Evolutionary conservation across 2,329 filamentous ascomycete genomes (phyloP), one percentile per base, ranked within the genome.

Genomic region (Parastagonospora nodorum): DNA sequence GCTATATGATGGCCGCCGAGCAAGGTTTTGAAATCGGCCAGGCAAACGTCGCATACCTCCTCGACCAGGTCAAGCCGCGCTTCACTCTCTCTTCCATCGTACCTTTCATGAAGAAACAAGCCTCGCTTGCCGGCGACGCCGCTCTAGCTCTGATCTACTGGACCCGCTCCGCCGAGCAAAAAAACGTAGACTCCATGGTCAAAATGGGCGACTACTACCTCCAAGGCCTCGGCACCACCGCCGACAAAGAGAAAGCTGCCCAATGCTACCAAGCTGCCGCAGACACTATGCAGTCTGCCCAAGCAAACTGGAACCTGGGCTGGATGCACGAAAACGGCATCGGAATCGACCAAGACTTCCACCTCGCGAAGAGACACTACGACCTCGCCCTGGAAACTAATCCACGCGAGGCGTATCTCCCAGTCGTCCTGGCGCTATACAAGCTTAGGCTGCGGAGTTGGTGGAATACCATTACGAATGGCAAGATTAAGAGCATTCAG

Each of bases 301-400:
- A 99, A 75, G 94, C 95, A 11, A 85, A 97, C 50, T 99, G 92
- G 84, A 97, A 99, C 66, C 80, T 99, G 11, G 95, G 94, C 5
- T 99, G 94, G 94, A 97, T 99, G 93, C 92, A 99, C 68, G 94
- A 99, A 75, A 97, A 97, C 67, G 94, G 94, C 7, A 82, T 97
- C 42, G 91, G 92, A 2, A 84, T 97, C 15, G 88, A 89, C 47
- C 94, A 99, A 71, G 94, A 99, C 69, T 99, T 95, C 72, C 94
- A 99, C 68, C 85, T 99, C 49, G 94, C 95, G 2, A 99, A 99
- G 76, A 82, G 94, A 46, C 96, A 92, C 75, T 99, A 99, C 69
- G 94, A 99, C 65, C 83, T 94, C 53, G 93, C 94, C 1, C 78
- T 97, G 28, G 90, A 92, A 67, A 92, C 93, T 0, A 99, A 96